These are phyloP conservation scores for Lentinus brumalis DNA, from an alignment of 768 basidiomycete species.

Conservation along the genomic window DNA sequence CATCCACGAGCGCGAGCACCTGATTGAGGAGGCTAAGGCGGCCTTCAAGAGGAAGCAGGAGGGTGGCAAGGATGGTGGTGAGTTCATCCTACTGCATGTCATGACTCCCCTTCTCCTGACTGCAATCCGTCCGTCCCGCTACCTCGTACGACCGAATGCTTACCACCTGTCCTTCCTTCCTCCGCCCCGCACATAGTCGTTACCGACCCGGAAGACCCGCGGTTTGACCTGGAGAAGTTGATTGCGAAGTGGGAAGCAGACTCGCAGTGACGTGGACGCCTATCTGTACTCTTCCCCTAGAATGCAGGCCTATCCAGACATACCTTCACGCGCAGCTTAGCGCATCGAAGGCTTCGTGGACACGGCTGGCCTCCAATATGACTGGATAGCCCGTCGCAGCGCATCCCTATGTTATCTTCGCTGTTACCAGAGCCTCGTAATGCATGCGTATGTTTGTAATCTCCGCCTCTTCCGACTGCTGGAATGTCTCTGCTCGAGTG, in stretches of 20 bases:
- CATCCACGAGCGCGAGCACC: constrained; percentile 68
- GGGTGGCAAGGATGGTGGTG: constrained; percentile 53
- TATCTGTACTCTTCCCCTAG: constrained; percentile 10
- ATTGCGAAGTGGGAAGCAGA: constrained; percentile 74
- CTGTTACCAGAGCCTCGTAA: background rate
- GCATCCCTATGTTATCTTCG: background rate
- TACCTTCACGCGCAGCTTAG: background rate
- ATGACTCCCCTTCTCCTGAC: background rate
- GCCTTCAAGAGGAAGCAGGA: constrained; percentile 85
- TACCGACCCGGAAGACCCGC: constrained; percentile 92
- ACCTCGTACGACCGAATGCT: background rate
- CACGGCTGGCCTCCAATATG: background rate
- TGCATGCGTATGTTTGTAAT: background rate
- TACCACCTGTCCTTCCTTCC: background rate
- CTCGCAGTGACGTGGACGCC: constrained; percentile 32
- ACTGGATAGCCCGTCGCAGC: background rate
- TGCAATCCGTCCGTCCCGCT: background rate
- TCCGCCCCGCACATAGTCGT: constrained; percentile 57
- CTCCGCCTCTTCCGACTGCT: background rate
- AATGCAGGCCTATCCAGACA: constrained; percentile 13
- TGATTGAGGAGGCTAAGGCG: constrained; percentile 86
- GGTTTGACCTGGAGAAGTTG: constrained; percentile 94
- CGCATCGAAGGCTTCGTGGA: background rate
- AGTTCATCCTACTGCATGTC: constrained; percentile 32
- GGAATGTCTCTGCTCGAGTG: background rate